These are phyloP conservation scores for Ceratobasidium sp. DNA, from an alignment of 1,284 basidiomycete genomes.

Conservation along the genomic window DNA sequence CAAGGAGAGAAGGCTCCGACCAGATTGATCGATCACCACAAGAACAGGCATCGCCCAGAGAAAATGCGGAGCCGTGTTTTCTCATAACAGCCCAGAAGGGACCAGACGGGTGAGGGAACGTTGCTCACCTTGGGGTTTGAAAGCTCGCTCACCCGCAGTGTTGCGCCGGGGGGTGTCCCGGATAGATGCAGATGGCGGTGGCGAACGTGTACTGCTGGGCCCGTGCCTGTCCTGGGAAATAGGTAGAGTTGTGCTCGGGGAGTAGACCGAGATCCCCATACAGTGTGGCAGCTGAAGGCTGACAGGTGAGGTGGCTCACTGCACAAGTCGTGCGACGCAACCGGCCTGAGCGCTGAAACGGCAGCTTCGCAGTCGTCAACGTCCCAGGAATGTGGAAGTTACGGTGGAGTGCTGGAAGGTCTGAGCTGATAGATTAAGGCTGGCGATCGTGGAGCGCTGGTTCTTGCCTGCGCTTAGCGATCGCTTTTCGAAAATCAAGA, in stretches of 20 bases:
- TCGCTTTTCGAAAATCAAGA: constrained; percentile 10
- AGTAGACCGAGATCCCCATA: constrained; percentile 7
- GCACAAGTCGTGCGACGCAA: constrained; percentile 1
- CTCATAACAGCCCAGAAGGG: too few species aligned
- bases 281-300: background rate
- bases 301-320: background rate
- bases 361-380: background rate
- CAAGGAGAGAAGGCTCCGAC: background rate
- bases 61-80: constrained; percentile 25
- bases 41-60: background rate
- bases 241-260: constrained; percentile 11
- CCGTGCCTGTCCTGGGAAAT: constrained; percentile 12
- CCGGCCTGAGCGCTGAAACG: constrained; percentile 33
- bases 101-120: background rate
- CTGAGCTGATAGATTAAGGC: constrained; percentile 29
- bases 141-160: constrained; percentile 15
- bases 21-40: constrained; percentile 31
- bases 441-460: constrained; percentile 22
- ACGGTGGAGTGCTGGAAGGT: constrained; percentile 14
- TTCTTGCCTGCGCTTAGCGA: constrained; percentile 25
- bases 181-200: background rate
- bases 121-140: constrained; percentile 24
- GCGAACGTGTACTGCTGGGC: background rate
- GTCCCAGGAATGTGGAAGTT: background rate
- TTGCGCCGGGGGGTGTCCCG: background rate